phyloP scores from a whole-genome alignment of 164 flowering plant genomes.

The Tinospora cordifolia region DNA sequence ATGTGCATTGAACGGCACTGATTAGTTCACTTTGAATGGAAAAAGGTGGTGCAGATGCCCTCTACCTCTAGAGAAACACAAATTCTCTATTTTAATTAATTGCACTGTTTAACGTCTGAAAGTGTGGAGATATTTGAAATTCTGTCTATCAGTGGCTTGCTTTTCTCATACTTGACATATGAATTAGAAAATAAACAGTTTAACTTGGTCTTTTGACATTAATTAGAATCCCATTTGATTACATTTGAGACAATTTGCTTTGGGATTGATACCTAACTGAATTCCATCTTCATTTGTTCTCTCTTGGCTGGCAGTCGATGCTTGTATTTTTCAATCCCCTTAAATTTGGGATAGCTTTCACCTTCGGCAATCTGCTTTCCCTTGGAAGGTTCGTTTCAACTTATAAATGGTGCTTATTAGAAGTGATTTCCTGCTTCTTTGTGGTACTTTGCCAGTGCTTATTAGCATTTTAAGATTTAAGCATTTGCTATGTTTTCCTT shows the following conservation, averaged over 20 bases:
- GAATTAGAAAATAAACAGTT: background rate
- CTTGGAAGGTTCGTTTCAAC: constrained; percentile 71
- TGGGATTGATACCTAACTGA: background rate
- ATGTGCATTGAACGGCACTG: background rate
- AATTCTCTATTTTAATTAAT: background rate
- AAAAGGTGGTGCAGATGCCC: background rate
- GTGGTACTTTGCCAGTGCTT: background rate
- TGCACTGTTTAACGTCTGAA: background rate
- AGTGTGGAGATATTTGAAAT: background rate
- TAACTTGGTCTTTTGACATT: background rate
- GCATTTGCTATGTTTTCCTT: background rate
- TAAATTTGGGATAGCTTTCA: constrained; percentile 81
- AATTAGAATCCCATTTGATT: background rate
- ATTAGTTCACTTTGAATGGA: background rate
- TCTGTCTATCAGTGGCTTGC: background rate
- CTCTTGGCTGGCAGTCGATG: constrained; percentile 53
- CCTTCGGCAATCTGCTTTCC: constrained; percentile 83
- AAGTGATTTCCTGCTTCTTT: constrained; percentile 4
- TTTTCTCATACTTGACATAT: background rate
- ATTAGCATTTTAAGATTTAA: background rate
- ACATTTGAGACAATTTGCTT: background rate
- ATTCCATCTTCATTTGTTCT: background rate
- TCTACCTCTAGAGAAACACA: background rate
- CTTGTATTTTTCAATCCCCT: constrained; percentile 87
- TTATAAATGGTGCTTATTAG: background rate